These are phyloP conservation scores for Xylariales sp. DNA, from an alignment of 2,329 filamentous ascomycete species.

Conservation along the genomic window DNA sequence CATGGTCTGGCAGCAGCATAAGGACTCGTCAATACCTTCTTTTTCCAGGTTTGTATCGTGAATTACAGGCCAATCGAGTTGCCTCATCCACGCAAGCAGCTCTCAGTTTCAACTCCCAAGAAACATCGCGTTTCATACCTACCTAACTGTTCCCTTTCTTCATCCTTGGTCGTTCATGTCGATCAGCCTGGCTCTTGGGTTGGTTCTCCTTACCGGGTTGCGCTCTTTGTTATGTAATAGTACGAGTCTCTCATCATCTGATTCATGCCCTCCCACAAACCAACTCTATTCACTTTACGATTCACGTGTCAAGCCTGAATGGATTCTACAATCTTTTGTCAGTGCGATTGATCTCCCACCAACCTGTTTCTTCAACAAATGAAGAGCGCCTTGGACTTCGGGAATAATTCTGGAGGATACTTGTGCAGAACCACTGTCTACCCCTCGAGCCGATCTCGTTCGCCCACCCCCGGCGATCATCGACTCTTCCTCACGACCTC, in stretches of 20 bases:
- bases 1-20: not conserved
- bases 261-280: not conserved
- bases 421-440: too few species aligned
- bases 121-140: conserved; percentile 5
- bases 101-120: not conserved
- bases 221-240: not conserved
- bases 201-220: not conserved
- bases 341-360: too few species aligned
- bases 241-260: not conserved
- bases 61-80: conserved; percentile 5
- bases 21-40: not conserved
- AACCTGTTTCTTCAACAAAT: too few species aligned
- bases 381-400: too few species aligned
- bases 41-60: conserved; percentile 10
- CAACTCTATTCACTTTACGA: not conserved
- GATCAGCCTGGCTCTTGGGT: conserved; percentile 4
- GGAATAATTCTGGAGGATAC: too few species aligned
- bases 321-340: too few species aligned
- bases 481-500: too few species aligned
- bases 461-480: too few species aligned
- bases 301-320: not conserved
- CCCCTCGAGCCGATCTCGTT: too few species aligned
- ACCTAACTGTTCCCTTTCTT: conserved; percentile 4
- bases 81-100: not conserved
- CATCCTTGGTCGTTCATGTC: not conserved